phyloP scores from a whole-genome alignment of 176 grass and related monocot species.

The Ensete ventricosum region DNA sequence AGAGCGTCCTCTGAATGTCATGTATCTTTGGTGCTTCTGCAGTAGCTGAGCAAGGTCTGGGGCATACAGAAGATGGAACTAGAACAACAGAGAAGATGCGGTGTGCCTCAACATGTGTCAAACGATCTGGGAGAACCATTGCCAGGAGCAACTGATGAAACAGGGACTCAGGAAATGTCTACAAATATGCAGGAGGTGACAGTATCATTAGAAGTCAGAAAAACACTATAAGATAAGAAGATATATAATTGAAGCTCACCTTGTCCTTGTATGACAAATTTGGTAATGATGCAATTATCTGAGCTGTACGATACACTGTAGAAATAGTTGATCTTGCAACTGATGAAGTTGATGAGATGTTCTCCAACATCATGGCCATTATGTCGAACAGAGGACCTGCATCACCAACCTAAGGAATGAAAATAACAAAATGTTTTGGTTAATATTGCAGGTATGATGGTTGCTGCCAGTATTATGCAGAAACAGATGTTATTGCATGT shows the following conservation, averaged over 20 bases:
- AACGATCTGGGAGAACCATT: slow-evolving; percentile 81
- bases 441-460: not conserved
- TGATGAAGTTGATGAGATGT: slow-evolving; percentile 46
- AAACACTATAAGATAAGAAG: slow-evolving; percentile 3
- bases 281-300: slow-evolving; percentile 83
- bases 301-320: slow-evolving; percentile 73
- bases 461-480: not conserved
- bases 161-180: slow-evolving; percentile 88
- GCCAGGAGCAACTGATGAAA: slow-evolving; percentile 88
- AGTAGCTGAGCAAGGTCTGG: slow-evolving; percentile 32
- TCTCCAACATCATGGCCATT: slow-evolving; percentile 78
- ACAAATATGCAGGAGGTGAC: slow-evolving; percentile 10
- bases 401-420: slow-evolving; percentile 67
- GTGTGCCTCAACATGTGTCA: slow-evolving; percentile 73
- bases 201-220: not conserved
- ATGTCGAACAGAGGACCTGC: slow-evolving; percentile 89
- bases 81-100: slow-evolving; percentile 82
- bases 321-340: slow-evolving; percentile 65
- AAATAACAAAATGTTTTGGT: slow-evolving; percentile 5
- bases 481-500: not conserved
- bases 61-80: slow-evolving; percentile 86
- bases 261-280: slow-evolving; percentile 71
- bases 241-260: slow-evolving; percentile 22
- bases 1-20: slow-evolving; percentile 64
- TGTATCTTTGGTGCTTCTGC: slow-evolving; percentile 16